Evolutionary conservation across 768 basidiomycete species (phyloP).

Genomic region (Lentinula raphanica): DNA sequence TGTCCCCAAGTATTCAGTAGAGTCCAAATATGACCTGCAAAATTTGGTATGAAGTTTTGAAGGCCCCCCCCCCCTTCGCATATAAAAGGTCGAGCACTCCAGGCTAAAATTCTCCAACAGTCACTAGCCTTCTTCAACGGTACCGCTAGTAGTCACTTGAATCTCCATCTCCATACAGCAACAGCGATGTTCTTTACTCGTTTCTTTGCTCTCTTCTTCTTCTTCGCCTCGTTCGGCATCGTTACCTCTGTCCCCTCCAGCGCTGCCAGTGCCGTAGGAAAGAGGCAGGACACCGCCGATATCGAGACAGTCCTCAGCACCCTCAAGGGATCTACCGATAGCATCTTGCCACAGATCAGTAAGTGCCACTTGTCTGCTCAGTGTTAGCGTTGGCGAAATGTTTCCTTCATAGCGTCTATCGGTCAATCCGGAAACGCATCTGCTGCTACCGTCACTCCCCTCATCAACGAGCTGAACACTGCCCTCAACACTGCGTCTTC

Average conservation of each 20-base stretch:
- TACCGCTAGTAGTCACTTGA: neutral
- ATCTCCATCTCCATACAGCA: neutral
- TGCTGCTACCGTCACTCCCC: constrained; percentile 16
- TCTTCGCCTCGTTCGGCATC: constrained; percentile 1
- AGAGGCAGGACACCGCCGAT: constrained; percentile 1
- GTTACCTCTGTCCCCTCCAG: neutral
- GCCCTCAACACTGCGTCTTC: constrained; percentile 19
- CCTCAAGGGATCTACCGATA: neutral
- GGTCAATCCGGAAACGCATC: constrained; percentile 13
- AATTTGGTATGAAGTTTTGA: too few relatives aligned
- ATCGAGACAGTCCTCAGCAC: constrained; percentile 1
- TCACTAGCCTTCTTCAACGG: neutral
- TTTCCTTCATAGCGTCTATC: constrained; percentile 5
- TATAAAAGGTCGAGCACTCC: neutral
- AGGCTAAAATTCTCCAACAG: neutral
- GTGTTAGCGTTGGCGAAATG: neutral
- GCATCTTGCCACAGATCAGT: constrained; percentile 1
- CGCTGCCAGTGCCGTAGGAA: neutral
- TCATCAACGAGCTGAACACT: constrained; percentile 17
- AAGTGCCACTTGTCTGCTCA: neutral
- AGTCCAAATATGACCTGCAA: too few relatives aligned
- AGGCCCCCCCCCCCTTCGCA: neutral
- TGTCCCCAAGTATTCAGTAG: too few relatives aligned
- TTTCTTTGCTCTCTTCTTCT: constrained; percentile 1
- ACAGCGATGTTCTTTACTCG: constrained; percentile 1